Evolutionary conservation across 495 filamentous ascomycete genomes (phyloP).

Genomic region (Penicillium atrosanguineum): DNA sequence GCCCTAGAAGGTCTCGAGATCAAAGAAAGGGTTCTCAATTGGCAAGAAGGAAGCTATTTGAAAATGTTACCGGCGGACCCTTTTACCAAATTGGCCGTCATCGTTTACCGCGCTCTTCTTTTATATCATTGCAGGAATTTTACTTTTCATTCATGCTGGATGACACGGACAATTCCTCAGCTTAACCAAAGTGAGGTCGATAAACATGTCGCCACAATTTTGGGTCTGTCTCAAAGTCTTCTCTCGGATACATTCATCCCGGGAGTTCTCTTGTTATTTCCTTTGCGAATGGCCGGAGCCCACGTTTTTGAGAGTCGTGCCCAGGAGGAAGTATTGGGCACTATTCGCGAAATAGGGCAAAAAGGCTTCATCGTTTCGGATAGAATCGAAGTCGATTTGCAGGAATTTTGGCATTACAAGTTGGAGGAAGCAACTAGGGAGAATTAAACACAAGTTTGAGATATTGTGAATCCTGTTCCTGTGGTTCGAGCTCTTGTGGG

Average conservation of each 20-base stretch:
- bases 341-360: constrained; percentile 1
- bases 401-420: constrained; percentile 2
- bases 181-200: background rate
- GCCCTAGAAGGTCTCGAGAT: constrained; percentile 1
- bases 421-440: background rate
- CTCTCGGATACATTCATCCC: background rate
- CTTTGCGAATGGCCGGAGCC: constrained; percentile 3
- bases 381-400: constrained; percentile 3
- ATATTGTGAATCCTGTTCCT: no score
- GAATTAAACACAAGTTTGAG: background rate
- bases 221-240: constrained; percentile 4
- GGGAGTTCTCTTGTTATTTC: constrained; percentile 3
- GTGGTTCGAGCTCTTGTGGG: no score
- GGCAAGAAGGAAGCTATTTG: constrained; percentile 1
- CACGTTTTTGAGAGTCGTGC: background rate
- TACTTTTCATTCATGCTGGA: constrained; percentile 6
- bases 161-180: constrained; percentile 2
- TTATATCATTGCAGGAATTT: constrained; percentile 8
- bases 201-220: constrained; percentile 3
- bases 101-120: constrained; percentile 4
- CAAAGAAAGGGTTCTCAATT: constrained; percentile 1
- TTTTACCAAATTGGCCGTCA: background rate
- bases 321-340: background rate
- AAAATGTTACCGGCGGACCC: background rate
- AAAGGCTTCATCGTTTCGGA: constrained; percentile 3